Conservation (phyloP, 352 stramenopile species). For the Globisporangium rhizosaccharum region DNA sequence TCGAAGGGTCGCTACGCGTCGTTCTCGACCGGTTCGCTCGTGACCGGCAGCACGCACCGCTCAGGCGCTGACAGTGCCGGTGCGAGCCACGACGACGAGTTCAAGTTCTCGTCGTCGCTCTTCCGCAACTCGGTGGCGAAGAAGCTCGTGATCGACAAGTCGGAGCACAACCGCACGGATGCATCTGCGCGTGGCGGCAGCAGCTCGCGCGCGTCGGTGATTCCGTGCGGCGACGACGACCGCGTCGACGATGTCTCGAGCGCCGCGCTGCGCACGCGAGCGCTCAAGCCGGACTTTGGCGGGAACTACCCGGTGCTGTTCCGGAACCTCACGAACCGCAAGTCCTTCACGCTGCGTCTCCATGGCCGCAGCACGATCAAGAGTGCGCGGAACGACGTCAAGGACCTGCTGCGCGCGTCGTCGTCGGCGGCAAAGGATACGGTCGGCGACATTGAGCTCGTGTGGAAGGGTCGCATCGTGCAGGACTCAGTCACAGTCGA, state of each 20-base stretch:
- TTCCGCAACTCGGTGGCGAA: constrained; percentile 51
- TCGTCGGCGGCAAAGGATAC: constrained; percentile 27
- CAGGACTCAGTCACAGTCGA: constrained; percentile 37
- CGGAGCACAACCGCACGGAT: constrained; percentile 18
- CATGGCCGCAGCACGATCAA: constrained; percentile 47
- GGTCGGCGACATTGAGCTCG: constrained; percentile 54
- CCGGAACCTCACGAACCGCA: constrained; percentile 65
- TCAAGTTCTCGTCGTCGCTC: constrained; percentile 60
- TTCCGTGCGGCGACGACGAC: constrained; percentile 54
- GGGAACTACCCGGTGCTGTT: constrained; percentile 58
- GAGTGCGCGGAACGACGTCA: constrained; percentile 50
- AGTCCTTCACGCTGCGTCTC: constrained; percentile 55
- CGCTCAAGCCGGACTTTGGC: constrained; percentile 44
- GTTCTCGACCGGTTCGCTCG: constrained; percentile 24
- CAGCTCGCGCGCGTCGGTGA: constrained; percentile 41
- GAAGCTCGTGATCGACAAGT: constrained; percentile 59
- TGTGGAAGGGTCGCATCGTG: constrained; percentile 57
- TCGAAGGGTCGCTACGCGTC: constrained; percentile 58
- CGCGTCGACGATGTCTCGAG: constrained; percentile 17
- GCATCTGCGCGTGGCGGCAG: constrained; percentile 4
- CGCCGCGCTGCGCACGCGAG: constrained; percentile 17
- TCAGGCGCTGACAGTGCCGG: constrained; percentile 15
- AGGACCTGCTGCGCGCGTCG: constrained; percentile 47
- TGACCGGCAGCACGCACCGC: constrained; percentile 12
- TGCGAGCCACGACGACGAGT: constrained; percentile 37